phyloP scores from a whole-genome alignment of 768 basidiomycete genomes.

The Lyophyllum decastes region DNA sequence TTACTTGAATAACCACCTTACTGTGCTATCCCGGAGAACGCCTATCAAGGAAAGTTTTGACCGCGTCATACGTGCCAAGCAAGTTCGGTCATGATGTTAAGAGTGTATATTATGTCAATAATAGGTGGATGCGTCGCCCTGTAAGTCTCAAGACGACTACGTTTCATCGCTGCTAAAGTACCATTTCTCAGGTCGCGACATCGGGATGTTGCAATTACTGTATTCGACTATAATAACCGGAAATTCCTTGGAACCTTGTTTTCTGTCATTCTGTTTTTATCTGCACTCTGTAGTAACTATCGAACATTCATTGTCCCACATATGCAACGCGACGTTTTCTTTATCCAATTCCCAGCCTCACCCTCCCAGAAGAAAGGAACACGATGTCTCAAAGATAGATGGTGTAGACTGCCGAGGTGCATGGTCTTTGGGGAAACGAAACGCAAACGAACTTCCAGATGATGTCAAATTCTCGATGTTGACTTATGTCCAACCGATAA shows the following conservation, averaged over 20 bases:
- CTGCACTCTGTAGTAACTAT: conserved; percentile 1
- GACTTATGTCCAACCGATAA: background rate
- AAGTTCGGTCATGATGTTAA: conserved; percentile 26
- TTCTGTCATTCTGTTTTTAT: background rate
- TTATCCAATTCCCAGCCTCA: background rate
- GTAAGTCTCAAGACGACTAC: background rate
- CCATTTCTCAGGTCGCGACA: background rate
- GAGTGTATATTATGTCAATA: background rate
- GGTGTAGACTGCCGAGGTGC: background rate
- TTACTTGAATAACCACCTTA: conserved; percentile 71
- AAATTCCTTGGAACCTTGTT: background rate
- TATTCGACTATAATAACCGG: background rate
- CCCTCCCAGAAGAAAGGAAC: background rate
- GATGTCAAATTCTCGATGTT: background rate
- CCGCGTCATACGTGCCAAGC: conserved; percentile 61
- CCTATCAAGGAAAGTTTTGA: conserved; percentile 75
- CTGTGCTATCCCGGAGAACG: conserved; percentile 61
- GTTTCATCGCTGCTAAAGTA: background rate
- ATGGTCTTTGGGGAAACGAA: background rate
- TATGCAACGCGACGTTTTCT: background rate
- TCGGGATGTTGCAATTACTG: background rate
- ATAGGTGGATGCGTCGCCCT: background rate
- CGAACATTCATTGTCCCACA: background rate
- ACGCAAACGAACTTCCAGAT: background rate
- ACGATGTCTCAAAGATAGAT: no score